Base-by-base conservation (phyloP, 306 rosid species). In the Casuarina cunninghamiana region DNA sequence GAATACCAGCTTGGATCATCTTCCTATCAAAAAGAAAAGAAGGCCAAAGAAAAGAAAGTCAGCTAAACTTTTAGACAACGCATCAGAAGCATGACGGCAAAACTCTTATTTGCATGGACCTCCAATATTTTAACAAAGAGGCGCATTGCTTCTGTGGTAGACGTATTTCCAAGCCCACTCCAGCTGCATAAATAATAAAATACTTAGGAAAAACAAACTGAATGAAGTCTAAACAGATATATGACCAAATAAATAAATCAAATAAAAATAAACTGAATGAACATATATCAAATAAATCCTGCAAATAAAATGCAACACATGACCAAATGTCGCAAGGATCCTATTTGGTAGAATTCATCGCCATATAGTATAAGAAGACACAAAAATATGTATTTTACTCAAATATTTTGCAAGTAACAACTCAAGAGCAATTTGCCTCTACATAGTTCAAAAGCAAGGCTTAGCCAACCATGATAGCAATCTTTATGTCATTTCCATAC, bases 1-100 rank as follows among this genome's bases (percentile, higher is more conserved):
- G 98, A 94, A 84, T 94, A 92, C 98, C 98, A 92, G 77, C 96
- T 90, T 65, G 98, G 98, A 78, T 92, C 96, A 85, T 94, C 97
- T 88, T 94, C 98, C 98, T 94, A 76, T 69, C 65, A 81, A 84
- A 70, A 71, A 78, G 61, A 42, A 55, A 78, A 70, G 53, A 41
- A 72, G 46, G 42, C 70, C 32, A 26, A 26, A 26, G 15, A 8
- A 77, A 69, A 72, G 61, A 16, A 13, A 74, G 77, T 86, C 66
- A 84, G 84, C 53, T 54, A 53, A 76, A 76, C 73, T 74, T 75
- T 74, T 72, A 21, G 48, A 19, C 2, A 53, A 77, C 43, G 75
- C 13, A n/a, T 71, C 68, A 46, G 69, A 79, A 75, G 43, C 73
- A 76, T 26, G 46, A 61, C 67, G 69, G 43, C 37, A 51, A 53